A percentile compares a stretch with the other conserved stretches of the same genome.
phyloP scores from a whole-genome alignment of 179 eudicot genomes.

The Silene coronaria region DNA sequence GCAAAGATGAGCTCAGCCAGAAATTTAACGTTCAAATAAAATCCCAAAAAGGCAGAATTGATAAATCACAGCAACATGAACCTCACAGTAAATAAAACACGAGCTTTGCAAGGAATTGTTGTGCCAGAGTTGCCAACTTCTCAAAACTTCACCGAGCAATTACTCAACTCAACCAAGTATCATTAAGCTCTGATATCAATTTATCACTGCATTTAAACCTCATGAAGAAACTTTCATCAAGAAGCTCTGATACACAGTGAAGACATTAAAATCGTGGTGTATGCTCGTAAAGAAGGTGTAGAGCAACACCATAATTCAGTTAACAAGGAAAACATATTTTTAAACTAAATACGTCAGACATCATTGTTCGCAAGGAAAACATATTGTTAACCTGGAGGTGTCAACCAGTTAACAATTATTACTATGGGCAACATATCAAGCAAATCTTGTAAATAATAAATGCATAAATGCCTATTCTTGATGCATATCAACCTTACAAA shows the following conservation, averaged over 20 bases:
- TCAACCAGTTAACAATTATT: too few relatives aligned
- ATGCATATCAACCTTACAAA: not conserved
- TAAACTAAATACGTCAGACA: too few relatives aligned
- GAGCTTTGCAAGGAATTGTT: not conserved
- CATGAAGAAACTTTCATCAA: slow-evolving; percentile 16
- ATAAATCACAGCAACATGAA: not conserved
- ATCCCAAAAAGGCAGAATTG: not conserved
- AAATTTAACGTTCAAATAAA: not conserved
- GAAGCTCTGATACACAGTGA: slow-evolving; percentile 26
- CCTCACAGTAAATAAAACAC: not conserved
- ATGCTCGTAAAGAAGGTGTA: not conserved
- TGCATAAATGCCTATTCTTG: not conserved
- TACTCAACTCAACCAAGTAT: slow-evolving; percentile 20
- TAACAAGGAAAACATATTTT: not conserved
- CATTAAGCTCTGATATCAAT: slow-evolving; percentile 19
- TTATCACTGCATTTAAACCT: slow-evolving; percentile 18
- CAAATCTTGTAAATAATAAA: too few relatives aligned
- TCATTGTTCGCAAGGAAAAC: not conserved
- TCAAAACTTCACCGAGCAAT: slow-evolving; percentile 6
- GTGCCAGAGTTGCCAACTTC: slow-evolving; percentile 14
- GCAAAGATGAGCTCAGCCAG: not conserved
- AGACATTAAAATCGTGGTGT: not conserved
- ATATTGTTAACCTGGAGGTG: too few relatives aligned
- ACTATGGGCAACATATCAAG: too few relatives aligned
- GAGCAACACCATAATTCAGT: not conserved